Evolutionary conservation across 2,329 filamentous ascomycete genomes (phyloP).

Genomic region (Stagonosporopsis vannaccii): DNA sequence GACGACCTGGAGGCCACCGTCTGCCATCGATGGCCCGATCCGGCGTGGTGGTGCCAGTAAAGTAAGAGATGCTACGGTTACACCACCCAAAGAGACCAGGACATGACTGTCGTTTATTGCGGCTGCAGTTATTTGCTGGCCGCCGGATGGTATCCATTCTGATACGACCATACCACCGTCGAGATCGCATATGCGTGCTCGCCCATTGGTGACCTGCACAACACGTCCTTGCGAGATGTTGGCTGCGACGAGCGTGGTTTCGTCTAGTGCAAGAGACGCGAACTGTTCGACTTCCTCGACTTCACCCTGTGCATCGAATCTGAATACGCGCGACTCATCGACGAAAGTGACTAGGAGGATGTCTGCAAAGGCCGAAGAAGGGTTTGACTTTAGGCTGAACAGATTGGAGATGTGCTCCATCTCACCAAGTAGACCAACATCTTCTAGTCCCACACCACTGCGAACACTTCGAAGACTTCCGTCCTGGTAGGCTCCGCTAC

Average conservation of each 20-base stretch:
- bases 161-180: slow-evolving; percentile 61
- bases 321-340: slow-evolving; percentile 82
- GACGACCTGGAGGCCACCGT: slow-evolving; percentile 63
- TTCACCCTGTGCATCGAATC: slow-evolving; percentile 74
- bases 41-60: slow-evolving; percentile 46
- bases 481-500: slow-evolving; percentile 88
- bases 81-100: slow-evolving; percentile 78
- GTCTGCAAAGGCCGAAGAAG: slow-evolving; percentile 63
- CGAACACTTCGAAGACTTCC: slow-evolving; percentile 88
- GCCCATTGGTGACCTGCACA: slow-evolving; percentile 76
- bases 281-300: slow-evolving; percentile 88
- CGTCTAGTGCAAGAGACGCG: slow-evolving; percentile 71
- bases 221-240: slow-evolving; percentile 70
- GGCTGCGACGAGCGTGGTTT: slow-evolving; percentile 74
- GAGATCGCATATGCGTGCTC: slow-evolving; percentile 68
- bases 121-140: slow-evolving; percentile 74
- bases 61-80: slow-evolving; percentile 73
- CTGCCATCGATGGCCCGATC: slow-evolving; percentile 20
- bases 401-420: slow-evolving; percentile 76
- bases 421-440: slow-evolving; percentile 81
- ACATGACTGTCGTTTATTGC: slow-evolving; percentile 75
- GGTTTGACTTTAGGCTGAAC: slow-evolving; percentile 69
- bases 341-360: slow-evolving; percentile 81
- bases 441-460: slow-evolving; percentile 91
- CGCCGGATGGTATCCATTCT: slow-evolving; percentile 63